These are phyloP conservation scores for Paraphaeosphaeria sporulosa DNA, from an alignment of 2,329 filamentous ascomycete species.

Conservation along the genomic window DNA sequence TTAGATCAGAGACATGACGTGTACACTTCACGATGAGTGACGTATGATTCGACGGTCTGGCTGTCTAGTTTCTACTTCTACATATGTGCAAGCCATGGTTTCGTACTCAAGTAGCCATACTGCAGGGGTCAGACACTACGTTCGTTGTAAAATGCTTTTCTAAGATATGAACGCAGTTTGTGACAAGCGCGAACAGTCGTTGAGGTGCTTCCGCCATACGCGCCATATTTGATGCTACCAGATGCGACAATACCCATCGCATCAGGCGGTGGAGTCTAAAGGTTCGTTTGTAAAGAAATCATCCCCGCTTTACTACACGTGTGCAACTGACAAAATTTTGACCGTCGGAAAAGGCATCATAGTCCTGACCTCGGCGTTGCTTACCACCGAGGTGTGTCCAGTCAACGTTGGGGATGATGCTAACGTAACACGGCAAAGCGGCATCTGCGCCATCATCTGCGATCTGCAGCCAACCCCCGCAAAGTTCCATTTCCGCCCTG, in stretches of 20 bases:
- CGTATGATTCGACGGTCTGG: no score
- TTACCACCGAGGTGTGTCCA: not conserved
- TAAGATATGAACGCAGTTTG: no score
- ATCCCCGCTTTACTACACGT: not conserved
- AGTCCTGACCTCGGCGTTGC: not conserved
- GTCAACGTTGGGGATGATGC: not conserved
- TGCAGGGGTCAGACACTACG: not conserved
- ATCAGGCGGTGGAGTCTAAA: no score
- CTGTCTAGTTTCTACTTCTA: not conserved
- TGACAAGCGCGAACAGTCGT: not conserved
- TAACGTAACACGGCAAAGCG: not conserved
- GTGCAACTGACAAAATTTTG: not conserved
- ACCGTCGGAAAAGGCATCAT: not conserved
- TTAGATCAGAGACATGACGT: no score
- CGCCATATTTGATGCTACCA: not conserved
- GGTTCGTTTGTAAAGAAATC: not conserved
- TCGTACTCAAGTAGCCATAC: no score
- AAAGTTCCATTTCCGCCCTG: not conserved
- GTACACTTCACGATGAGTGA: no score
- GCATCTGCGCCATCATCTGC: not conserved
- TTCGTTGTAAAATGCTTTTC: not conserved
- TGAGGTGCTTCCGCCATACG: not conserved
- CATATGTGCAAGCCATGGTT: no score
- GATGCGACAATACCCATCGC: not conserved
- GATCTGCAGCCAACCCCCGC: not conserved